These are phyloP conservation scores for Beauveria australis DNA, from an alignment of 2,329 filamentous ascomycete species.

Conservation along the genomic window DNA sequence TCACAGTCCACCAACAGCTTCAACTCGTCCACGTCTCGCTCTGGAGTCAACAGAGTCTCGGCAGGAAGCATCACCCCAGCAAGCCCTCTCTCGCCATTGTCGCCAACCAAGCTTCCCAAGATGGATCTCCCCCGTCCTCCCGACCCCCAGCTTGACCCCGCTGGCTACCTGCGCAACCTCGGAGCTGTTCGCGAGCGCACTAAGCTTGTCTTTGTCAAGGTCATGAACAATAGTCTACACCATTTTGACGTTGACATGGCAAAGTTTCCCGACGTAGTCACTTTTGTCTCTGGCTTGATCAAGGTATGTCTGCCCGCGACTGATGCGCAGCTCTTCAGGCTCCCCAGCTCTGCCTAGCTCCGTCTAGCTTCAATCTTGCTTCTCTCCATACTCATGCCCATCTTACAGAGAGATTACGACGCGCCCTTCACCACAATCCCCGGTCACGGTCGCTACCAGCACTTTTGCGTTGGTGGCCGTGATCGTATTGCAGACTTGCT, in stretches of 20 bases:
- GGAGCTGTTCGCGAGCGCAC: constrained; percentile 77
- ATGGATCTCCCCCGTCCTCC: constrained; percentile 76
- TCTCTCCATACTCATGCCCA: background rate
- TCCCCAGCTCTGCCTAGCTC: background rate
- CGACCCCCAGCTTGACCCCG: constrained; percentile 80
- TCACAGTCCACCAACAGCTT: constrained; percentile 43
- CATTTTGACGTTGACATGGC: constrained; percentile 85
- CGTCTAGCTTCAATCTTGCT: background rate
- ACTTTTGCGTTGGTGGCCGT: constrained; percentile 72
- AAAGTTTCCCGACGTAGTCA: constrained; percentile 76
- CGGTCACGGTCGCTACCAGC: constrained; percentile 77
- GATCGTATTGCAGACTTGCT: constrained; percentile 66
- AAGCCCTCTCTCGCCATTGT: constrained; percentile 45
- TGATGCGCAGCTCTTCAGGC: background rate
- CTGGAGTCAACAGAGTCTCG: constrained; percentile 41
- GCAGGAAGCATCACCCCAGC: constrained; percentile 38
- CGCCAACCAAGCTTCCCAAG: constrained; percentile 54
- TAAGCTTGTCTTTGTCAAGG: constrained; percentile 66
- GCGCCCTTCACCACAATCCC: constrained; percentile 59
- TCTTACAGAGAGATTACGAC: constrained; percentile 43
- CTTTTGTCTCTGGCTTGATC: constrained; percentile 87
- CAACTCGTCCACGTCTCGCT: constrained; percentile 41
- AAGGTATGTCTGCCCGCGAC: constrained; percentile 52
- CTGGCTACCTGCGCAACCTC: constrained; percentile 83
- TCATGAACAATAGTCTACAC: constrained; percentile 64